Evolutionary conservation across 2,329 filamentous ascomycete genomes (phyloP).

Genomic region (Epicoccum sorghinum): DNA sequence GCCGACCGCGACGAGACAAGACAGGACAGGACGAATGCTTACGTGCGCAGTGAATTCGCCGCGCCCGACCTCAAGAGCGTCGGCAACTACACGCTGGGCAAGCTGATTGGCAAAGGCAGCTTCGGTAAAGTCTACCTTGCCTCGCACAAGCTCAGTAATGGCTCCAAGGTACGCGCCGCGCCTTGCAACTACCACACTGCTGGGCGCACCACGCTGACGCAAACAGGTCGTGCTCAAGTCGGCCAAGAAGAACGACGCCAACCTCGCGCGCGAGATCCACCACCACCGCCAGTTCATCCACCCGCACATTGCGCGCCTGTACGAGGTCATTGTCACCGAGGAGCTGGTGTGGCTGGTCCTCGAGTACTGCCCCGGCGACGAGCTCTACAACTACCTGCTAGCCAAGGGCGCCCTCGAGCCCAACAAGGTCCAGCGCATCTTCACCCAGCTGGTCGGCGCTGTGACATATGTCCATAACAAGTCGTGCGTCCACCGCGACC

Average conservation of each 20-base stretch:
- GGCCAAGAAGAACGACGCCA: conserved; percentile 92
- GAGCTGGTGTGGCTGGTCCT: conserved; percentile 92
- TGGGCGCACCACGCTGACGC: conserved; percentile 17
- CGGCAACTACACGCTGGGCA: conserved; percentile 91
- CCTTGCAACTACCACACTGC: no score
- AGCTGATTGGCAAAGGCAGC: conserved; percentile 93
- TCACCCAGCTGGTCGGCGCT: conserved; percentile 92
- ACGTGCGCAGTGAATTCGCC: conserved; percentile 78
- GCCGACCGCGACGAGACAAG: neutral
- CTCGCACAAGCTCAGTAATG: conserved; percentile 96
- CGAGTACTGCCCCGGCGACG: conserved; percentile 96
- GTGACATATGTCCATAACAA: conserved; percentile 95
- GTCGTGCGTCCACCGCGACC: conserved; percentile 92
- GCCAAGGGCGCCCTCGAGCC: conserved; percentile 82
- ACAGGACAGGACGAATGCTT: neutral
- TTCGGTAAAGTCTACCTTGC: conserved; percentile 99
- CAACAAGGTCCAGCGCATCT: conserved; percentile 91
- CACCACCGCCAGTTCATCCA: conserved; percentile 98
- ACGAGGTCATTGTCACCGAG: conserved; percentile 98
- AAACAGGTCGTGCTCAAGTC: conserved; percentile 94
- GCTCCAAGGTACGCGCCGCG: conserved; percentile 75
- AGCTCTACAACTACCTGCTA: conserved; percentile 95
- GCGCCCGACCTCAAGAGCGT: conserved; percentile 89
- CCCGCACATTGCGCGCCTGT: conserved; percentile 93
- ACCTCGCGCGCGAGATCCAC: conserved; percentile 96